phyloP scores from a whole-genome alignment of 23 red algal species.

The Agarophyton chilense region DNA sequence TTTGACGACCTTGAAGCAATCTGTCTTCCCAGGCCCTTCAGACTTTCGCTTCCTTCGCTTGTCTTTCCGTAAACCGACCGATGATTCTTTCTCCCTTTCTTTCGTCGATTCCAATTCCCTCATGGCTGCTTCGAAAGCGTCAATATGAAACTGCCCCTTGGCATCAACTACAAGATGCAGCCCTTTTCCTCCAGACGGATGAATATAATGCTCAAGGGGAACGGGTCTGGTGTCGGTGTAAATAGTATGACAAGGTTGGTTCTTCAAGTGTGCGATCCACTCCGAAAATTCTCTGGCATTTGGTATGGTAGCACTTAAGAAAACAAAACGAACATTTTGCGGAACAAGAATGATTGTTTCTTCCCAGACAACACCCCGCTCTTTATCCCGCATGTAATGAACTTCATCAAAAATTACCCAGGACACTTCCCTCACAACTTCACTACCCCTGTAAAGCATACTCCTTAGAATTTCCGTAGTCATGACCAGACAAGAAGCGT shows the following conservation, averaged over 20 bases:
- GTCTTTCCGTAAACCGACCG: conserved; percentile 15
- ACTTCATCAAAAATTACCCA: conserved; percentile 99
- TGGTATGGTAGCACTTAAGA: conserved; percentile 96
- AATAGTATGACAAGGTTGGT: conserved; percentile 94
- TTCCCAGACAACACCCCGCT: conserved; percentile 98
- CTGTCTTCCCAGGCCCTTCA: conserved; percentile 47
- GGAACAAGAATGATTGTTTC: conserved; percentile 98
- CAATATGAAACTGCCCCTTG: conserved; percentile 69
- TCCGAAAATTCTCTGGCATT: conserved; percentile 98
- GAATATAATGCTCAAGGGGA: conserved; percentile 88
- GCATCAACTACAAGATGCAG: conserved; percentile 88
- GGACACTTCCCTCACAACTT: conserved; percentile 94
- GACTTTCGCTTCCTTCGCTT: conserved; percentile 35
- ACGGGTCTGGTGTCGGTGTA: conserved; percentile 98
- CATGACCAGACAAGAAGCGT: conserved; percentile 97
- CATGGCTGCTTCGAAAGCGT: conserved; percentile 67
- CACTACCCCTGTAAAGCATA: conserved; percentile 96
- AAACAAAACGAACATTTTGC: conserved; percentile 93
- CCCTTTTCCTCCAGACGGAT: conserved; percentile 76
- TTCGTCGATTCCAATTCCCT: conserved; percentile 58
- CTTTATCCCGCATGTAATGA: conserved; percentile 94
- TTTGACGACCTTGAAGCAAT: conserved; percentile 77
- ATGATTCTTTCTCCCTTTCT: background rate
- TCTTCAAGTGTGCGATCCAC: conserved; percentile 93
- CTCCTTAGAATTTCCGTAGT: conserved; percentile 97